Base-by-base conservation (phyloP, 2,329 filamentous ascomycete genomes). In the Ilyonectria robusta region DNA sequence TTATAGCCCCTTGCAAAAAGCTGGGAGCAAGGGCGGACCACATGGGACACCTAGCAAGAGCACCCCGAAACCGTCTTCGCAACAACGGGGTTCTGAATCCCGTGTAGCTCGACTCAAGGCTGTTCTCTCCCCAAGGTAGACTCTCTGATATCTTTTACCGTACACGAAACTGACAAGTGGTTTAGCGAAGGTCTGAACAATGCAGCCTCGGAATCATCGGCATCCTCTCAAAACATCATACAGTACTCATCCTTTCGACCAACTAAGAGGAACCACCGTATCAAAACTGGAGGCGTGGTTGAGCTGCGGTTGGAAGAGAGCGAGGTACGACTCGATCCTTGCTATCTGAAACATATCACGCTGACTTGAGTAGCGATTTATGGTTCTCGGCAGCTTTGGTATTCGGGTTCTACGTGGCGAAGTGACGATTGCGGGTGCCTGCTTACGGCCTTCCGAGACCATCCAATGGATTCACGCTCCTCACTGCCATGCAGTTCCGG, bases 301-400 rank as follows among this genome's bases (percentile, higher is more conserved):
- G 74, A 82, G 21, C 63, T 90, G 1, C 81, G 75, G 26, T 76
- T 89, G 3, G 74, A 79, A 3, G 82, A 84, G n/a, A 84, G 84
- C 60, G 87, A 89, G 80, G 87, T 87, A 78, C 59, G 70, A 62
- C 3, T 9, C 15, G 4, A 6, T n/a, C 33, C 23, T 7, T 17
- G 11, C 7, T 37, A 13, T 10, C n/a, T 21, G 7, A 31, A 35
- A 19, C 53, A 19, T 33, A 15, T 63, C 13, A 40, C 31, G 17
- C 73, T 79, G 48, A 80, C 66, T 15, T 3, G n/a, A 8, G 1
- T 57, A 91, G 89, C 86, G 89, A 17, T 81, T 92, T 46, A 82
- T 90, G 5, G 80, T 92, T 9, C 81, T 94, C 11, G 93, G 93
- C 1, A 90, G 88, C 73, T 96, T 90, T 78, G 88, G 90, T 17